A percentile compares a stretch with the other conserved stretches of the same genome.
Conservation (phyloP, 345 rosid genomes). For the Noccaea bulbosa region DNA sequence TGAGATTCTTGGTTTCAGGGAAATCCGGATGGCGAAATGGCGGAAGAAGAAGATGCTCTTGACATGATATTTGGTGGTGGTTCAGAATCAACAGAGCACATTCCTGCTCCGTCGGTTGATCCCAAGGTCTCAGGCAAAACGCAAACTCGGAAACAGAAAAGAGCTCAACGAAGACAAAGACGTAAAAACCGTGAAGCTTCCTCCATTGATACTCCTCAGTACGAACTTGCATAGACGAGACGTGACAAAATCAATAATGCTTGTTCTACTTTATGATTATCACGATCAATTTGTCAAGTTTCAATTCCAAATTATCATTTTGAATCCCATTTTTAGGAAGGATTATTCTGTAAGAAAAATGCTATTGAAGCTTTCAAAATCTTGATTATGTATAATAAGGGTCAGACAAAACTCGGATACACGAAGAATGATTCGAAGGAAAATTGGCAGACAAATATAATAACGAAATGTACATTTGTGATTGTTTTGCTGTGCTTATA, state of each 20-base stretch:
- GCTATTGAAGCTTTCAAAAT: conserved; percentile 3
- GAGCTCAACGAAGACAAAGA: conserved; percentile 43
- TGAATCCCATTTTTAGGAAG: conserved; percentile 16
- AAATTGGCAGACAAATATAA: conserved; percentile 12
- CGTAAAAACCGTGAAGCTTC: conserved; percentile 42
- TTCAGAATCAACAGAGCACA: conserved; percentile 34
- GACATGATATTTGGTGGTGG: conserved; percentile 42
- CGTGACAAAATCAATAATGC: background rate
- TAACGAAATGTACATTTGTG: conserved; percentile 20
- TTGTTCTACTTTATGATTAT: conserved; percentile 7
- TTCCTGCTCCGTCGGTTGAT: conserved; percentile 9
- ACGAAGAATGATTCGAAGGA: conserved; percentile 6
- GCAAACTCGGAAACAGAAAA: conserved; percentile 43
- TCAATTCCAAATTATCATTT: background rate
- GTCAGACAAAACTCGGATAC: conserved; percentile 8
- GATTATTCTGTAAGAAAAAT: conserved; percentile 2
- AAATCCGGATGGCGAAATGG: conserved; percentile 28
- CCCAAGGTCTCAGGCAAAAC: conserved; percentile 26
- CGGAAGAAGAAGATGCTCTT: conserved; percentile 41
- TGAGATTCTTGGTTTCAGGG: conserved; percentile 27
- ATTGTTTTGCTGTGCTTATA: conserved; percentile 3
- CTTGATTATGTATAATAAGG: conserved; percentile 4
- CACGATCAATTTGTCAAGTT: background rate
- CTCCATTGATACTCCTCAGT: conserved; percentile 26
- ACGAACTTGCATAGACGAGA: conserved; percentile 34